A percentile compares a stretch with the other conserved stretches of the same genome.
Evolutionary conservation across 768 basidiomycete genomes (phyloP).

Genomic region (Wakefieldia striispora): DNA sequence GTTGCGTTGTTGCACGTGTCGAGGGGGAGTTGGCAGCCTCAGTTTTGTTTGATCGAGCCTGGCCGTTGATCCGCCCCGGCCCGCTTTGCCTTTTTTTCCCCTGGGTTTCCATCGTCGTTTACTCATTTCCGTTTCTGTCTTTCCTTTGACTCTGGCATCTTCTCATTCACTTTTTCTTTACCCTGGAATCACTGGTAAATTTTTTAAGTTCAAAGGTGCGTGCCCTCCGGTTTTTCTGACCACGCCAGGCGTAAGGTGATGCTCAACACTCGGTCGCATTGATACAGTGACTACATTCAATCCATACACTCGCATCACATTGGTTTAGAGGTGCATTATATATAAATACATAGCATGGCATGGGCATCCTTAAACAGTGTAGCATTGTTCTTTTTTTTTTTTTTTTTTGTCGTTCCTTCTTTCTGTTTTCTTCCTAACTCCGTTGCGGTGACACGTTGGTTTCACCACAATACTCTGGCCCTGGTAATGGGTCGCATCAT

Average conservation of each 20-base stretch:
- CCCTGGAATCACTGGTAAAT: background rate
- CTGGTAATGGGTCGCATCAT: background rate
- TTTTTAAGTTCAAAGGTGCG: constrained; percentile 3
- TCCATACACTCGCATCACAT: constrained; percentile 4
- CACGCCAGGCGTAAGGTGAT: no score
- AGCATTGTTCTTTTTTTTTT: constrained; percentile 1
- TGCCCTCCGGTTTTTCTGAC: background rate
- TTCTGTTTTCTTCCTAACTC: background rate
- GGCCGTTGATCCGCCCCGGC: constrained; percentile 8
- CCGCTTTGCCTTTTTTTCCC: background rate
- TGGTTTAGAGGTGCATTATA: constrained; percentile 13
- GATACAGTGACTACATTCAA: background rate
- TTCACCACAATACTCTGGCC: background rate
- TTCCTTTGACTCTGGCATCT: background rate
- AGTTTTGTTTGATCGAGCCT: constrained; percentile 48
- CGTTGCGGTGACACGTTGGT: background rate
- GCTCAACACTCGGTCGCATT: no score
- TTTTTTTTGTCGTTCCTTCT: background rate
- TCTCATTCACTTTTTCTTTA: background rate
- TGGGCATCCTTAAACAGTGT: constrained; percentile 3
- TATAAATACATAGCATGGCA: constrained; percentile 16
- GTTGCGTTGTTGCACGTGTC: constrained; percentile 79
- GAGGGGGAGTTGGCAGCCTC: constrained; percentile 77
- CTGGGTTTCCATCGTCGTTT: background rate
- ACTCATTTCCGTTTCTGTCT: background rate